Base-by-base conservation (phyloP, 2,329 filamentous ascomycete species). In the Microcera coccophila region DNA sequence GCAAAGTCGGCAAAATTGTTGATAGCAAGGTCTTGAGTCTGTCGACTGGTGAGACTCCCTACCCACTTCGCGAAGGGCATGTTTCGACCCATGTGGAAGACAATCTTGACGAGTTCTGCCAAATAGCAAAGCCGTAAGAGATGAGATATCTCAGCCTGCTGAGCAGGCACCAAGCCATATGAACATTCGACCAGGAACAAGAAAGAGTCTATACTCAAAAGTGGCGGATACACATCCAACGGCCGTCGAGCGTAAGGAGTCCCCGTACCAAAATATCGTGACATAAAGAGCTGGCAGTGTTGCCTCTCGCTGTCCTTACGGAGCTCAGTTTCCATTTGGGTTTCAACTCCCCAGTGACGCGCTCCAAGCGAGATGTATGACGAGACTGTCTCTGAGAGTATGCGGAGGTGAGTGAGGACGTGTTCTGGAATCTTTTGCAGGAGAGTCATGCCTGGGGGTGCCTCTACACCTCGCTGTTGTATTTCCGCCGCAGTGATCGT, bases 401-500 rank as follows among this genome's bases (percentile, higher is more conserved):
- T 84, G 37, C 90, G 86, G 20, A 98, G 74, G 62, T 97, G 90
- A 2, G 87, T 93, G 46, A 98, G 71, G 2, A 81, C 78, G 62
- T 95, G 83, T 43, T 91, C 85, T 0, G 93, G 84, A 39, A 97
- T 85, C 57, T 84, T 90, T 52, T 91, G 85, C 16, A 97, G 67
- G 35, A 97, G 69, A 4, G 85, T 91, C 63, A 81, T 75, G 41
- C 87, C 84, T 36, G 79, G 77, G 50, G 85, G 79, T 17, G 82
- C 81, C 54, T 88, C 85, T 3, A 89, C 74, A 5, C 93, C 93
- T 55, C 93, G 85, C 62, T 96, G 90, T 50, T 90, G 84, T 52
- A 97, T 95, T 67, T 98, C 93, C 4, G 87, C 82, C 0, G 90
- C 83, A 8, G 90, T 84, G 45, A 98, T 90, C 0, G 90, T 91